Base-by-base conservation (phyloP, 139 green algal genomes). In the Desmodesmus armatus region DNA sequence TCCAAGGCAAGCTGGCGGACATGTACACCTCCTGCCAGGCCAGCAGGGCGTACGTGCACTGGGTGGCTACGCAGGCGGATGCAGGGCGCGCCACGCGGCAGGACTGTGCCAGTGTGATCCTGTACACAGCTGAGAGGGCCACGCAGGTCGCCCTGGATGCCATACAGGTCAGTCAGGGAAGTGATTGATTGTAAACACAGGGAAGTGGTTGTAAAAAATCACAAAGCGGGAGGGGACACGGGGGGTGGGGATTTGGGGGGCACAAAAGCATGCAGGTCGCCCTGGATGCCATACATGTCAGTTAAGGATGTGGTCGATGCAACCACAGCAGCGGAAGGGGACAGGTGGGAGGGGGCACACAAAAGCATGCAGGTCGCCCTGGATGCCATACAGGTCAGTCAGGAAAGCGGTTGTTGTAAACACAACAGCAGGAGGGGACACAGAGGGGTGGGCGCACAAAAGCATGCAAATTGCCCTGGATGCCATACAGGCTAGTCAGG, bases 1-100 rank as follows among this genome's bases (percentile, higher is more conserved):
- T 97, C 31, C 94, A 97, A 82, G 96, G 85, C 78, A 98, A 98
- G 90, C 90, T 99, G 35, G 96, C 96, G 0, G 96, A 99, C 91
- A 99, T 99, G 96, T 99, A 98, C 85, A 93, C 91, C 0, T 53
- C 72, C 11, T 90, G 85, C 3, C 69, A 70, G 17, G 89, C 95
- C 35, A 75, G 89, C 4, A 86, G 93, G 6, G 85, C 92, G 0
- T 93, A 96, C 63, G 89, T 98, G 60, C 92, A 35, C 5, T 60
- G 49, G 60, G 84, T 79, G 21, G 82, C 78, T 1, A 91, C 89
- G 13, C 92, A 96, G 39, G 88, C 84, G 5, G 94, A 90, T 47
- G 94, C 72, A 21, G 74, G 84, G 19, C 65, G 71, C 19, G 23
- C 82, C 82, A 74, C 71, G 55, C 70, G 88, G 35, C 93, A 97